A percentile compares a stretch with the other conserved stretches of the same genome.
phyloP scores from a whole-genome alignment of 371 early-diverging fungal genomes.

The Mortierella sp. region DNA sequence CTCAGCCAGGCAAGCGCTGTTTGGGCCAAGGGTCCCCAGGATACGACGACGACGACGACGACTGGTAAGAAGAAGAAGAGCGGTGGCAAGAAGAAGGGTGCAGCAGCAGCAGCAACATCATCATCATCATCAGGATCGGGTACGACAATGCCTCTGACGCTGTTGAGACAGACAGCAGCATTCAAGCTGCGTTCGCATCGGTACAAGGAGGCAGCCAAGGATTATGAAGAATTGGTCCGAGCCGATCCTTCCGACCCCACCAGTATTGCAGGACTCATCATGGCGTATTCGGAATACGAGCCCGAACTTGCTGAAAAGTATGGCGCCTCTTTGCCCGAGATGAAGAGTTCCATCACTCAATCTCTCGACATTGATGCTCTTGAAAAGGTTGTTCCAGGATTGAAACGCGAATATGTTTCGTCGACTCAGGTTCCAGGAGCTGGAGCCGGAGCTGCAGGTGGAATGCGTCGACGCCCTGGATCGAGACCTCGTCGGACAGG shows the following conservation, averaged over 20 bases:
- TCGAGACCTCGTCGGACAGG: constrained; percentile 43
- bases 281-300: constrained; percentile 74
- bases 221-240: constrained; percentile 76
- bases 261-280: constrained; percentile 76
- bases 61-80: no score
- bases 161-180: constrained; percentile 74
- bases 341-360: constrained; percentile 31
- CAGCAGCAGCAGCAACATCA: no score
- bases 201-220: constrained; percentile 71
- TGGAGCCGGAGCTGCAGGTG: constrained; percentile 4
- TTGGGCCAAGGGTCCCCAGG: constrained; percentile 58
- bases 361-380: constrained; percentile 64
- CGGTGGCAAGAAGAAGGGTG: no score
- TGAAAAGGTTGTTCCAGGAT: constrained; percentile 70
- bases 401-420: constrained; percentile 69
- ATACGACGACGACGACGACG: no score
- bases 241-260: constrained; percentile 74
- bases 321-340: constrained; percentile 64
- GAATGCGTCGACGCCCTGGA: constrained; percentile 13
- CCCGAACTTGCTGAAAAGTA: constrained; percentile 77
- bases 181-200: constrained; percentile 74
- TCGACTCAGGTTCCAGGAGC: constrained; percentile 15
- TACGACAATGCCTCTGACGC: constrained; percentile 54
- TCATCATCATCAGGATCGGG: not conserved
- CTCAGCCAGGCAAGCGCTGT: constrained; percentile 67